Base-by-base conservation (phyloP, 2,329 filamentous ascomycete species). In the Metarhizium album region DNA sequence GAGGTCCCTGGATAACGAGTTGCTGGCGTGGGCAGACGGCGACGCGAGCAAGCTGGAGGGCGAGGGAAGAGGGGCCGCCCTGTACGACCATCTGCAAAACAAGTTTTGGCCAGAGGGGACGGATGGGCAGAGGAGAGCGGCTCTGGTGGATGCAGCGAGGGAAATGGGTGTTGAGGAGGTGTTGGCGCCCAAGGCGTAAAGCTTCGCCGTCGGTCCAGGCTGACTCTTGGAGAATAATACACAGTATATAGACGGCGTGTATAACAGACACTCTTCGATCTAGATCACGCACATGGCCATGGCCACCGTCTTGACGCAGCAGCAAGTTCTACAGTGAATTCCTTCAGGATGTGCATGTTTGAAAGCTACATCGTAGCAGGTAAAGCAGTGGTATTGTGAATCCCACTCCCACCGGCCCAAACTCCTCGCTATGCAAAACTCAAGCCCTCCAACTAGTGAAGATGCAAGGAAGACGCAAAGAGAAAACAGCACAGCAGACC, bases 121-220 rank as follows among this genome's bases (percentile, higher is more conserved):
- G 33, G 55, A 57, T 9, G 53, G 62, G 7, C 58, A 58, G 42
- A 59, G 59, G 46, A 56, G 50, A 20, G 52, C 61, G 18, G 43
- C 3, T 13, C 59, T 70, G 31, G 56, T 61, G 22, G 58, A 64
- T 43, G 70, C 62, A 47, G 67, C 69, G n/a, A 57, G 53, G 50
- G 61, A 74, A 56, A 74, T 74, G 72, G 71, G 72, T 43, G 67
- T 71, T 55, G 65, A 67, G 48, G 63, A 71, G 27, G 35, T 65
- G 8, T 50, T 69, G 46, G 57, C 50, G 7, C 55, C 54, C 22
- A 58, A 42, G 47, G 51, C 45, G 46, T 50, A 31, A 23, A 18
- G 16, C 37, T 11, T 40, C 37, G n/a, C n/a, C n/a, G n/a, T n/a
- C n/a, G n/a, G n/a, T n/a, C n/a, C n/a, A n/a, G n/a, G 8, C n/a